These are phyloP conservation scores for Uronychia setigera DNA, from an alignment of 73 alveolate genomes.

Conservation along the genomic window DNA sequence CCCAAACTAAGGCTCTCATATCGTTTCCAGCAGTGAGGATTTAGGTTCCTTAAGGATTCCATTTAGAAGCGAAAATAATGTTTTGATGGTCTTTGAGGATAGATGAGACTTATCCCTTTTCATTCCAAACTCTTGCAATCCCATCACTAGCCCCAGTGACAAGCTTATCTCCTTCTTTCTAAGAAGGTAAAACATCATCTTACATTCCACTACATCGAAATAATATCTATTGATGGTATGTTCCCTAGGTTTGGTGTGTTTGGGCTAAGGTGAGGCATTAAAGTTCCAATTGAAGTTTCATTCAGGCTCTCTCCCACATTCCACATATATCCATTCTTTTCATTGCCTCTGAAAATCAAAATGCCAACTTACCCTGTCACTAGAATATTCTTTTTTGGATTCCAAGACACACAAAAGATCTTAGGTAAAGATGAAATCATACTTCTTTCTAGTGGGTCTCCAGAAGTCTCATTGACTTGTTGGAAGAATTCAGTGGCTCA, in stretches of 20 bases:
- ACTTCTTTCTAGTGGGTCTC: too few relatives aligned
- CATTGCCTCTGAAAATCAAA: constrained; percentile 57
- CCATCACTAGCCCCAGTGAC: constrained; percentile 64
- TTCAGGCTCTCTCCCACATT: constrained; percentile 27
- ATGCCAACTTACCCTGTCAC: too few relatives aligned
- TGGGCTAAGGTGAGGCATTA: constrained; percentile 9
- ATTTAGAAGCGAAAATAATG: constrained; percentile 32
- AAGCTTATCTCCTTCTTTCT: constrained; percentile 35
- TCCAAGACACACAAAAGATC: constrained; percentile 35
- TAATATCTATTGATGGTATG: neutral
- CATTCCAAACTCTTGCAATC: constrained; percentile 53
- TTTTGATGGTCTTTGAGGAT: neutral
- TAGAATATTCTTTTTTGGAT: constrained; percentile 35
- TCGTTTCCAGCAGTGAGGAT: constrained; percentile 47
- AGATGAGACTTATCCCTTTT: constrained; percentile 36
- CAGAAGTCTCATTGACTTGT: too few relatives aligned
- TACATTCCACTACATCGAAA: constrained; percentile 57
- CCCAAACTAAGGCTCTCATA: constrained; percentile 34
- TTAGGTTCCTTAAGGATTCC: constrained; percentile 50
- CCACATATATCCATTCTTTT: constrained; percentile 49
- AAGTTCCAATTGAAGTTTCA: neutral
- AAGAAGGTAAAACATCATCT: too few relatives aligned
- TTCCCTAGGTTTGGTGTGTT: neutral
- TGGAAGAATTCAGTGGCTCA: too few relatives aligned
- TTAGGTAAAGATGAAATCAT: too few relatives aligned